phyloP scores from a whole-genome alignment of 2,329 filamentous ascomycete species.

The Pseudogymnoascus sp. region DNA sequence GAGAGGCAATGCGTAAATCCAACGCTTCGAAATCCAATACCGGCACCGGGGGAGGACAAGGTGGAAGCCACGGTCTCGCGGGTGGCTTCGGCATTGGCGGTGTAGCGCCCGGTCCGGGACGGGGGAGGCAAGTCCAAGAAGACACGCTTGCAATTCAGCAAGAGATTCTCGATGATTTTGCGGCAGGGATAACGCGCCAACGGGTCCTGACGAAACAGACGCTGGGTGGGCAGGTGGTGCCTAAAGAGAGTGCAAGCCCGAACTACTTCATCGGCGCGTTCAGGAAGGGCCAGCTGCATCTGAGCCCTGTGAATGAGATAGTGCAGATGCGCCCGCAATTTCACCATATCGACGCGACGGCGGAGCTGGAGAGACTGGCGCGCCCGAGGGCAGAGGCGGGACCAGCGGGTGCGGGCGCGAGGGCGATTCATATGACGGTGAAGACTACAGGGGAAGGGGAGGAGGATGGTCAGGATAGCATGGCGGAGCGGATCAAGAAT shows the following conservation, averaged over 20 bases:
- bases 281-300: conserved; percentile 73
- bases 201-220: conserved; percentile 75
- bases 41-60: conserved; percentile 50
- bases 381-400: conserved; percentile 31
- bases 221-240: conserved; percentile 69
- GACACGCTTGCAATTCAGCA: conserved; percentile 39
- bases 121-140: conserved; percentile 36
- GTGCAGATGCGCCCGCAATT: conserved; percentile 88
- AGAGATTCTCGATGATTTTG: conserved; percentile 48
- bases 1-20: conserved; percentile 60
- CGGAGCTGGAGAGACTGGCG: conserved; percentile 52
- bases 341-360: conserved; percentile 80
- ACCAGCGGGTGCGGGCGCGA: conserved; percentile 43
- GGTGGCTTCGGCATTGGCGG: conserved; percentile 63
- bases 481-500: conserved; percentile 64
- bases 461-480: conserved; percentile 59
- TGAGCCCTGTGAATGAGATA: conserved; percentile 74
- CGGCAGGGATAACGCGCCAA: conserved; percentile 60
- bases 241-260: conserved; percentile 51
- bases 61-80: conserved; percentile 61
- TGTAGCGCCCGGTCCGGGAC: conserved; percentile 28
- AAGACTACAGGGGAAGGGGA: conserved; percentile 68
- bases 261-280: conserved; percentile 93
- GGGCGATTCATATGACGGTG: conserved; percentile 79
- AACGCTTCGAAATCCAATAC: conserved; percentile 38